Conservation (phyloP, 345 rosid species). For the Eucalyptus curtisii region DNA sequence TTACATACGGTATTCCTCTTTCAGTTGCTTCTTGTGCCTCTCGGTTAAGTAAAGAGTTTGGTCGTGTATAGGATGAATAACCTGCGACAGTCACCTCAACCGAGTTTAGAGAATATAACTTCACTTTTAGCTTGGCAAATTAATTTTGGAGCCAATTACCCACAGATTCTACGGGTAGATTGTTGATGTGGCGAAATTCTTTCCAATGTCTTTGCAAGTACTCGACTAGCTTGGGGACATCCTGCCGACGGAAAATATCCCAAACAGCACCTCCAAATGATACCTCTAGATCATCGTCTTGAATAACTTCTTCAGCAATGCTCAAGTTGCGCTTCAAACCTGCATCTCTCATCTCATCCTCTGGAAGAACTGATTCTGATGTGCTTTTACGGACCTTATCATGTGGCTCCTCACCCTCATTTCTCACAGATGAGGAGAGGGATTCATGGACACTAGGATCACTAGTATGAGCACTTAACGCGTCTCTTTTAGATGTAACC, state of each 20-base stretch:
- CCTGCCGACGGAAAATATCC: conserved; percentile 54
- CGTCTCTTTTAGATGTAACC: not conserved
- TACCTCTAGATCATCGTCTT: not conserved
- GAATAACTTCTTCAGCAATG: not conserved
- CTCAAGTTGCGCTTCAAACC: not conserved
- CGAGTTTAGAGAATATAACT: not conserved
- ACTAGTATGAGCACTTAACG: not conserved
- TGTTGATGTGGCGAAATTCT: conserved; percentile 1
- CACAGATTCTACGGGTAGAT: conserved; percentile 8
- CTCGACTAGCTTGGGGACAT: conserved; percentile 35
- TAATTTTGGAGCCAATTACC: conserved; percentile 3
- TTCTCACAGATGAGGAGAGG: not conserved
- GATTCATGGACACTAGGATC: not conserved
- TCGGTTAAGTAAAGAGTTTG: conserved; percentile 37
- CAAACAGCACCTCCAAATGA: conserved; percentile 39
- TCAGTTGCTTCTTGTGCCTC: conserved; percentile 41
- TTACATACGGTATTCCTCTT: conserved; percentile 45
- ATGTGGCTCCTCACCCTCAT: not conserved
- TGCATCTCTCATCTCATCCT: not conserved
- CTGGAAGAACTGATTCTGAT: not conserved
- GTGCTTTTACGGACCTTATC: not conserved
- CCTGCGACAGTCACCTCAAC: conserved; percentile 15
- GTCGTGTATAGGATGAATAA: conserved; percentile 49
- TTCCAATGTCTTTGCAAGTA: conserved; percentile 15
- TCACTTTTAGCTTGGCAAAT: not conserved